Evolutionary conservation across 148 eudicot species (phyloP).

Genomic region (Talinum fruticosum): DNA sequence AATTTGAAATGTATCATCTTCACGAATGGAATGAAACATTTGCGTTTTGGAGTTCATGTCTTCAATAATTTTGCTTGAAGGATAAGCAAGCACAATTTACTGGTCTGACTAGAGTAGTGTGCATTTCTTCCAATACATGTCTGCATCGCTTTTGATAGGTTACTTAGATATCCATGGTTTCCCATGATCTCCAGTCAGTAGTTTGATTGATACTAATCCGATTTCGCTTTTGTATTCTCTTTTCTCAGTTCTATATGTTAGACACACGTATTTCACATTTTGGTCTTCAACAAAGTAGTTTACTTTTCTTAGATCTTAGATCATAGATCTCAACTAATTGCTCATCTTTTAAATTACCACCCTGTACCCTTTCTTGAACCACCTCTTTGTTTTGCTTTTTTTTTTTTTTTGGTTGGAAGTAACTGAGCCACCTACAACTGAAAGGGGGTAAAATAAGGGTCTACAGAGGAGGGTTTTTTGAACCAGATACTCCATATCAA

Average conservation of each 20-base stretch:
- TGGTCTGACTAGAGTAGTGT: neutral
- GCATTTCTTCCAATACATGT: constrained; percentile 12
- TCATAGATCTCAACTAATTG: no score
- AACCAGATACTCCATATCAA: neutral
- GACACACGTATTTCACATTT: neutral
- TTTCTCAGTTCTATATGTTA: neutral
- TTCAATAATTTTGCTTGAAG: constrained; percentile 1
- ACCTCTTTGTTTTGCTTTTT: no score
- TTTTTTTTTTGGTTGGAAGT: no score
- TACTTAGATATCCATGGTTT: neutral
- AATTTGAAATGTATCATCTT: neutral
- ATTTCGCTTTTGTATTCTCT: neutral
- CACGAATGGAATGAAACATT: neutral
- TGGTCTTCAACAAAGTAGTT: no score
- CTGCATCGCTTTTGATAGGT: neutral
- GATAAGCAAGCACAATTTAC: neutral
- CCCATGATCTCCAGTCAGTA: neutral
- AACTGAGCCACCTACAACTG: no score
- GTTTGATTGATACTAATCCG: neutral
- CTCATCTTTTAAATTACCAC: no score
- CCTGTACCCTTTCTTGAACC: no score
- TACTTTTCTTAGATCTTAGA: no score
- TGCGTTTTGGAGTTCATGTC: neutral
- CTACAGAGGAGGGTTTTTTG: neutral
- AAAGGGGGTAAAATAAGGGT: no score